phyloP scores from a whole-genome alignment of 192 early-diverging fungal genomes.

The Backusella tuberculispora region DNA sequence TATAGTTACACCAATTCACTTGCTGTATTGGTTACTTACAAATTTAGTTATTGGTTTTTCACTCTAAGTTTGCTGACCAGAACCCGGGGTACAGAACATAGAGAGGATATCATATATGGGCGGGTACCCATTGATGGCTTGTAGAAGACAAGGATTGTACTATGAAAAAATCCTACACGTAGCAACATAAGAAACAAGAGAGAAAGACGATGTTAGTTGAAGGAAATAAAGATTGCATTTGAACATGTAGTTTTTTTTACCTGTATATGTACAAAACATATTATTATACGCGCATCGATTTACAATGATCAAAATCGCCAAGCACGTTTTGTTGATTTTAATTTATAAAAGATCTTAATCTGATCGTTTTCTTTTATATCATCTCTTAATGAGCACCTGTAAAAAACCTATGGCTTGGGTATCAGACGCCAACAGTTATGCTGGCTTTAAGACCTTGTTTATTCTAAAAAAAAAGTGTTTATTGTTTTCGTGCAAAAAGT shows the following conservation, averaged over 20 bases:
- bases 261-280: not conserved
- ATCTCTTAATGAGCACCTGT: not conserved
- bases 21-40: too few relatives aligned
- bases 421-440: not conserved
- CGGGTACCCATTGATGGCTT: too few relatives aligned
- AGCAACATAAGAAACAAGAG: not conserved
- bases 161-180: not conserved
- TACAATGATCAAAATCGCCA: too few relatives aligned
- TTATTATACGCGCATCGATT: not conserved
- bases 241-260: not conserved
- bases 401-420: too few relatives aligned
- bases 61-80: too few relatives aligned
- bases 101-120: too few relatives aligned
- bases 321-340: too few relatives aligned
- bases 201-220: not conserved
- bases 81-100: too few relatives aligned
- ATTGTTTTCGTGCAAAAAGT: not conserved
- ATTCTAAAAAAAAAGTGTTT: too few relatives aligned
- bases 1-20: too few relatives aligned
- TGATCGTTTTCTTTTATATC: not conserved
- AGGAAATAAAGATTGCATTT: slow-evolving; percentile 4
- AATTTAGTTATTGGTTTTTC: too few relatives aligned
- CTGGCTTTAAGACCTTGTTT: not conserved
- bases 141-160: too few relatives aligned
- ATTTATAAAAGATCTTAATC: not conserved